Base-by-base conservation (phyloP, 2,329 filamentous ascomycete genomes). In the Xylariaceae sp. region DNA sequence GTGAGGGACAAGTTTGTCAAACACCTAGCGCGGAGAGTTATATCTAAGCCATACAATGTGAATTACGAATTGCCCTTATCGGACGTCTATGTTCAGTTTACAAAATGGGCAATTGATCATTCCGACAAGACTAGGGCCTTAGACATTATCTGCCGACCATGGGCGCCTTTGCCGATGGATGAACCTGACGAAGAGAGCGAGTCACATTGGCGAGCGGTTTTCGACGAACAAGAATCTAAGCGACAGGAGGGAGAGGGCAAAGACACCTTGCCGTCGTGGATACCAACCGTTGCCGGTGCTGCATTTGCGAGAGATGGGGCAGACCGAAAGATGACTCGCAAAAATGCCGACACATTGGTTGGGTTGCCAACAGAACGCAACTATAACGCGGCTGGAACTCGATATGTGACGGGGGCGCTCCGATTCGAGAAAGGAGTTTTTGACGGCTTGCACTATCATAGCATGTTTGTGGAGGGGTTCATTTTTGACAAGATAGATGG, bases 111-210 rank as follows among this genome's bases (percentile, higher is more conserved):
- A 8, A 39, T 59, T 29, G 23, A 46, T 3, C 48, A 52, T 14
- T 54, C 56, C 8, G 51, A 59, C 26, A 45, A 45, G 28, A 41
- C 40, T 26, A 14, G 51, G 14, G 56, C 56, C 12, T 45, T 59
- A 7, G 56, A 59, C 34, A 59, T 59, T 21, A 59, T 59, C 17
- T 55, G 51, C 41, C 44, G 56, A 11, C 56, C 56, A 11, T 59
- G 51, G 56, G 51, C 51, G 16, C 45, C 51, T 14, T 6, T n/a
- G 8, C 17, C 34, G 3, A n/a, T 34, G 3, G 45, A 29, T 14
- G 34, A 31, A n/a, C n/a, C 28, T 4, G 45, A 49, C 14, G 56
- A 55, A 7, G 51, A 56, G 19, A 16, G 14, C n/a, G 36, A 47
- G 19, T 3, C 3, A 11, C 43, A 59, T 16, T 24, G 51, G 40